phyloP scores from a whole-genome alignment of 352 stramenopile genomes.

The Phytopythium ostracodes region DNA sequence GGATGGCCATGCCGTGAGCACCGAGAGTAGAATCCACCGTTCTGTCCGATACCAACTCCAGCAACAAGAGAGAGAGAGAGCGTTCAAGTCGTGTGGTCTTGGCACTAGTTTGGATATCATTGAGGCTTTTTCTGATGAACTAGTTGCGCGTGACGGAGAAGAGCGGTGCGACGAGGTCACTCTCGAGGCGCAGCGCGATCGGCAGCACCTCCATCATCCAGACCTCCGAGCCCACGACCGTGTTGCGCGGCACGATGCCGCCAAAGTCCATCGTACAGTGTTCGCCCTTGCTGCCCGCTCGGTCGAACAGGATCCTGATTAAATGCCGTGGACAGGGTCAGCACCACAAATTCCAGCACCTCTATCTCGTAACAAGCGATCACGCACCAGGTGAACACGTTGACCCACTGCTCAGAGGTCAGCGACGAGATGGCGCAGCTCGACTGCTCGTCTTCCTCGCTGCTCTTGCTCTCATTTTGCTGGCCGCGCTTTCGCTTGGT shows the following conservation, averaged over 20 bases:
- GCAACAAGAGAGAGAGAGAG: neutral
- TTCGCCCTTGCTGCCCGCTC: slow-evolving; percentile 20
- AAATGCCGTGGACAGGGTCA: neutral
- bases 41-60: neutral
- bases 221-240: slow-evolving; percentile 34
- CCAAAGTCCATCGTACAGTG: slow-evolving; percentile 47
- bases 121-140: neutral
- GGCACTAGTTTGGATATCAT: neutral
- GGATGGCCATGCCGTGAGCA: slow-evolving; percentile 22
- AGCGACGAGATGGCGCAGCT: neutral
- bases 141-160: slow-evolving; percentile 16
- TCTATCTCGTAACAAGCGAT: neutral
- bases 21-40: neutral
- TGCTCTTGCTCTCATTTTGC: neutral
- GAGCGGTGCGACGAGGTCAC: slow-evolving; percentile 35
- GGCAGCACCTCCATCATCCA: slow-evolving; percentile 71
- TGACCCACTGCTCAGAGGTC: slow-evolving; percentile 38
- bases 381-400: slow-evolving; percentile 55
- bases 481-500: neutral
- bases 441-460: neutral
- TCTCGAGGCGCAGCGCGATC: slow-evolving; percentile 57
- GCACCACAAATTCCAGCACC: neutral
- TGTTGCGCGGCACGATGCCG: slow-evolving; percentile 36
- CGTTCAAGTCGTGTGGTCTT: neutral
- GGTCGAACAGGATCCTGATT: slow-evolving; percentile 46